Percentiles rank a stretch among this genome's conserved stretches.
Evolutionary conservation across 352 stramenopile genomes (phyloP).

Genomic region (Globisporangium nodosum): DNA sequence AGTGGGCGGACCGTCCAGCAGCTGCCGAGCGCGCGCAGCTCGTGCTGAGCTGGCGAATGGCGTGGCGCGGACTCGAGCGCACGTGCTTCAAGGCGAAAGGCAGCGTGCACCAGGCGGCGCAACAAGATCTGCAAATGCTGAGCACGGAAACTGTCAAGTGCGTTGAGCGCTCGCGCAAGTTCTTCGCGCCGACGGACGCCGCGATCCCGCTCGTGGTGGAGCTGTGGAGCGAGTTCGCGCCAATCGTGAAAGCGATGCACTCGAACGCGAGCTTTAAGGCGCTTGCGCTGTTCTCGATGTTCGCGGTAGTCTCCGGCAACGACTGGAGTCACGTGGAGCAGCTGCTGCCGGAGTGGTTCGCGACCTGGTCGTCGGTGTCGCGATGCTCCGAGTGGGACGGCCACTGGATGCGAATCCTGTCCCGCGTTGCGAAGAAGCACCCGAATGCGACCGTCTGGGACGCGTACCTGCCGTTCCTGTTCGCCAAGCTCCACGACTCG

Average conservation of each 20-base stretch:
- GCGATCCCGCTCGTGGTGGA: slow-evolving; percentile 30
- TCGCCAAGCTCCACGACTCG: slow-evolving; percentile 58
- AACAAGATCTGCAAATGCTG: slow-evolving; percentile 29
- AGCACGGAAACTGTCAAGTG: slow-evolving; percentile 39
- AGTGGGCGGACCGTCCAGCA: slow-evolving; percentile 38
- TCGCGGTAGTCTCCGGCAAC: slow-evolving; percentile 24
- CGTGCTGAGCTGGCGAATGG: slow-evolving; percentile 38
- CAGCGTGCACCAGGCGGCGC: slow-evolving; percentile 29
- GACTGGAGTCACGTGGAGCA: slow-evolving; percentile 9
- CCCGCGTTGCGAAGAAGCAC: slow-evolving; percentile 50
- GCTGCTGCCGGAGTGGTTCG: slow-evolving; percentile 51
- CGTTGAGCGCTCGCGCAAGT: slow-evolving; percentile 42
- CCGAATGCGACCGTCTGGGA: slow-evolving; percentile 21
- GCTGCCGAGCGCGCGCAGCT: slow-evolving; percentile 16
- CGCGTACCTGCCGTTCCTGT: slow-evolving; percentile 49
- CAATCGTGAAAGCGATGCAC: slow-evolving; percentile 33
- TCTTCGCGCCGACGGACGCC: slow-evolving; percentile 24
- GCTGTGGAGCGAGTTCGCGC: slow-evolving; percentile 43
- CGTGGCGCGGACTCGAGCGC: slow-evolving; percentile 37
- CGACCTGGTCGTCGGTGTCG: slow-evolving; percentile 48
- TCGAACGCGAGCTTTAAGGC: slow-evolving; percentile 55
- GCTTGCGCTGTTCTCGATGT: slow-evolving; percentile 54
- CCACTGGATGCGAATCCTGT: slow-evolving; percentile 71
- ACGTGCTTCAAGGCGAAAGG: slow-evolving; percentile 42
- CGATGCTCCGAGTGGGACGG: slow-evolving; percentile 56